phyloP scores from a whole-genome alignment of 805 yeast genomes.

The Monosporozyma solicola region DNA sequence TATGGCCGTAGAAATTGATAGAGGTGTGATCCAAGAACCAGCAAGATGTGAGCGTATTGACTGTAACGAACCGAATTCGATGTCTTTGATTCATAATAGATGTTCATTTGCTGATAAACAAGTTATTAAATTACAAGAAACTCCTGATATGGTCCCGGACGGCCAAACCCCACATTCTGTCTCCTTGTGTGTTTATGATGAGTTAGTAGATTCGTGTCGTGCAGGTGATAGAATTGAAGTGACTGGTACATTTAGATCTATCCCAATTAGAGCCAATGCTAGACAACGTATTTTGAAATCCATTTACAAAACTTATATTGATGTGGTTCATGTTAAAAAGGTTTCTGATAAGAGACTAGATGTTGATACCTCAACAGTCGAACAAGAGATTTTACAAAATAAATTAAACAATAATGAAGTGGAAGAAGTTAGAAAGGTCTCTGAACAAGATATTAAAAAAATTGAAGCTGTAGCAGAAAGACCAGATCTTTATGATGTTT shows the following conservation, averaged over 20 bases:
- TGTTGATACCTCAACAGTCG: conserved; percentile 61
- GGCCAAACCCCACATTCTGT: conserved; percentile 98
- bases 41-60: conserved; percentile 82
- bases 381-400: conserved; percentile 36
- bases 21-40: conserved; percentile 93
- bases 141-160: conserved; percentile 93
- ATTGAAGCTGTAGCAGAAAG: conserved; percentile 57
- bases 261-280: conserved; percentile 83
- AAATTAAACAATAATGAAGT: conserved; percentile 50
- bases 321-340: conserved; percentile 87
- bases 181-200: conserved; percentile 90
- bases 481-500: conserved; percentile 72
- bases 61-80: conserved; percentile 75
- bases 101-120: conserved; percentile 93
- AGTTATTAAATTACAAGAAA: conserved; percentile 87
- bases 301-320: conserved; percentile 85
- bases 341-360: conserved; percentile 76
- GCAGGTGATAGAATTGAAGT: conserved; percentile 97
- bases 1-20: conserved; percentile 80
- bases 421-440: conserved; percentile 62
- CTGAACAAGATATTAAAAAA: conserved; percentile 58
- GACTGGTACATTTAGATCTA: conserved; percentile 88
- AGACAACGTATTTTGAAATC: conserved; percentile 75
- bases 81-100: conserved; percentile 87
- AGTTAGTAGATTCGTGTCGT: conserved; percentile 84